These are phyloP conservation scores for Podila horticola DNA, from an alignment of 192 early-diverging fungal genomes.

Conservation along the genomic window DNA sequence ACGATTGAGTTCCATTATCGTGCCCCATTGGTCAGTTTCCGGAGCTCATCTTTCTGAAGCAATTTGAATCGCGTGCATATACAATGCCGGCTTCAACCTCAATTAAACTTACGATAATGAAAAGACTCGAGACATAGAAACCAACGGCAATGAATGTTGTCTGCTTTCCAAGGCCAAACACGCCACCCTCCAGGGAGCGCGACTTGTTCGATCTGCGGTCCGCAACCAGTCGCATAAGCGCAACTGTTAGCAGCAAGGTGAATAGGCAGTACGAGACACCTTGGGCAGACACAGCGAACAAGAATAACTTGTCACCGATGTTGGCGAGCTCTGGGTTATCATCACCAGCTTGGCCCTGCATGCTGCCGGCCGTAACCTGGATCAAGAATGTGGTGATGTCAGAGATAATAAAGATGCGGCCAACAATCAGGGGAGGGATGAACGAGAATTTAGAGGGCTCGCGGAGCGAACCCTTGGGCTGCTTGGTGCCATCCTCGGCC, in stretches of 20 bases:
- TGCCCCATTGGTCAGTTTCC: background rate
- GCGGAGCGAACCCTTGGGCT: too few relatives aligned
- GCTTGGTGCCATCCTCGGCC: too few relatives aligned
- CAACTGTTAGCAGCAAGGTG: slow-evolving; percentile 12
- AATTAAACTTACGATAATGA: slow-evolving; percentile 24
- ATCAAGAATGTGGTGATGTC: slow-evolving; percentile 19
- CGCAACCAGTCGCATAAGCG: slow-evolving; percentile 9
- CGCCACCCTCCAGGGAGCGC: background rate
- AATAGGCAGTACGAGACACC: slow-evolving; percentile 24
- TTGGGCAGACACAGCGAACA: slow-evolving; percentile 24
- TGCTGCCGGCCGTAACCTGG: slow-evolving; percentile 21
- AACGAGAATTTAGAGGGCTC: slow-evolving; percentile 13
- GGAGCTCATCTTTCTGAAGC: too few relatives aligned
- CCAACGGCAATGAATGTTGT: background rate
- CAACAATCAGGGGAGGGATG: slow-evolving; percentile 37
- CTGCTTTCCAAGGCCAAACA: background rate
- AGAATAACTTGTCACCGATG: slow-evolving; percentile 24
- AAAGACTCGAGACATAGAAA: slow-evolving; percentile 29
- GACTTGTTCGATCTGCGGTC: slow-evolving; percentile 2
- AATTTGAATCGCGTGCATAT: background rate
- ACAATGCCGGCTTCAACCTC: background rate
- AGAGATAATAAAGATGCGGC: slow-evolving; percentile 22
- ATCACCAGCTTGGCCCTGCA: slow-evolving; percentile 1
- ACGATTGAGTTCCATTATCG: background rate
- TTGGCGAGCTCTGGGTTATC: background rate